Evolutionary conservation across 768 basidiomycete species (phyloP).

Genomic region (Tulasnella sp.): DNA sequence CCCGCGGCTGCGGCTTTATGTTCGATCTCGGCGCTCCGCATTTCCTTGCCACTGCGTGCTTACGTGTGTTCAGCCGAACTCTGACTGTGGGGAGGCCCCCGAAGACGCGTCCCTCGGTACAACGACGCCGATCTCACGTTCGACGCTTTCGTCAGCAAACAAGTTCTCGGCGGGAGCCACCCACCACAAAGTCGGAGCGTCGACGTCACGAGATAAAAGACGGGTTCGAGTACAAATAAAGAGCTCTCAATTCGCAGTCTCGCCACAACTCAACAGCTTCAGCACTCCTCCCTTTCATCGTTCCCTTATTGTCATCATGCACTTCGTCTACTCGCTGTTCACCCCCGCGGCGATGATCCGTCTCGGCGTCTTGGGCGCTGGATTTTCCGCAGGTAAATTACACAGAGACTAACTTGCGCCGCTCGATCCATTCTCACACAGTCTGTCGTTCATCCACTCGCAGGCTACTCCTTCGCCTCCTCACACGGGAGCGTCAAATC

Average conservation of each 20-base stretch:
- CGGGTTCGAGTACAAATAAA: background rate
- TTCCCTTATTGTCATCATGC: background rate
- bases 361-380: slow-evolving; percentile 6
- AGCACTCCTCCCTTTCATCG: background rate
- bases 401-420: background rate
- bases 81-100: no score
- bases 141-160: background rate
- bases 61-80: background rate
- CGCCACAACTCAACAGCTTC: background rate
- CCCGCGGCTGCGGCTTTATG: no score
- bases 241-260: background rate
- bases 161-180: background rate
- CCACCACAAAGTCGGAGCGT: background rate
- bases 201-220: background rate
- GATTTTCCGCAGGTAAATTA: background rate
- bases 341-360: slow-evolving; percentile 4
- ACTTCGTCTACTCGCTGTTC: background rate
- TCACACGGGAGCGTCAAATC: background rate
- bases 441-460: background rate
- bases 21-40: no score
- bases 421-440: background rate
- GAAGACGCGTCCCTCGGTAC: no score
- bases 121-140: background rate
- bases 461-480: slow-evolving; percentile 1
- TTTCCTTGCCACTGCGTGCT: no score